phyloP scores from a whole-genome alignment of 2,329 filamentous ascomycete genomes.

The Zasmidium citrigriseum region DNA sequence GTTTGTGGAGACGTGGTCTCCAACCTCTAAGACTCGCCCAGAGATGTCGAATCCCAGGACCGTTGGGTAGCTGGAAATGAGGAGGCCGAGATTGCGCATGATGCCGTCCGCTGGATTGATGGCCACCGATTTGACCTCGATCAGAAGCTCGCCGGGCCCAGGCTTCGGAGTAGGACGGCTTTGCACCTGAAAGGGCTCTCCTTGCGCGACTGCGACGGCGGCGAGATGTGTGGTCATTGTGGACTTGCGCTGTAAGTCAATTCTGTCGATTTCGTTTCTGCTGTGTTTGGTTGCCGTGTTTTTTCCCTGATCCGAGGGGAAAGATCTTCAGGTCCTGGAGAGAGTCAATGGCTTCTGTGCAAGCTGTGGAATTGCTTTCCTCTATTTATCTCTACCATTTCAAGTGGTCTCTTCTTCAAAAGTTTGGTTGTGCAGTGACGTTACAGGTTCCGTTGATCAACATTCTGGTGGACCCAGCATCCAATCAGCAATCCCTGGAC shows the following conservation, averaged over 20 bases:
- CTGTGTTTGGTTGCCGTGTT: no score
- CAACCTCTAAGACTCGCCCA: constrained; percentile 29
- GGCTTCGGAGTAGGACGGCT: constrained; percentile 47
- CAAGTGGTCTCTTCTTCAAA: background rate
- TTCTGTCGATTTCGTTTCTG: no score
- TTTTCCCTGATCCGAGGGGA: no score
- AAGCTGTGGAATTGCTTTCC: no score
- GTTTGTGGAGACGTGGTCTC: constrained; percentile 17
- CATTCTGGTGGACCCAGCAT: no score
- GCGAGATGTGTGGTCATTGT: background rate
- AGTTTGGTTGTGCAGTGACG: background rate
- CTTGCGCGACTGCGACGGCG: background rate
- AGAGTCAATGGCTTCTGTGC: no score
- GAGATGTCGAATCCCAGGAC: constrained; percentile 13
- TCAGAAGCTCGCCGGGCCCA: constrained; percentile 49
- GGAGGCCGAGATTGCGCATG: constrained; percentile 47
- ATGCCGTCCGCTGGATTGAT: constrained; percentile 51
- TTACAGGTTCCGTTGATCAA: background rate
- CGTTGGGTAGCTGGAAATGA: constrained; percentile 32
- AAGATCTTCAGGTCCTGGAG: no score
- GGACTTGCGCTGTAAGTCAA: background rate
- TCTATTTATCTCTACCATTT: background rate
- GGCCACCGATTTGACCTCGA: constrained; percentile 51
- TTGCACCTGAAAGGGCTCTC: background rate
- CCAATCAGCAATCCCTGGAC: background rate